Evolutionary conservation across 2,329 filamentous ascomycete genomes (phyloP).

Genomic region (Cladorrhinum sp.): DNA sequence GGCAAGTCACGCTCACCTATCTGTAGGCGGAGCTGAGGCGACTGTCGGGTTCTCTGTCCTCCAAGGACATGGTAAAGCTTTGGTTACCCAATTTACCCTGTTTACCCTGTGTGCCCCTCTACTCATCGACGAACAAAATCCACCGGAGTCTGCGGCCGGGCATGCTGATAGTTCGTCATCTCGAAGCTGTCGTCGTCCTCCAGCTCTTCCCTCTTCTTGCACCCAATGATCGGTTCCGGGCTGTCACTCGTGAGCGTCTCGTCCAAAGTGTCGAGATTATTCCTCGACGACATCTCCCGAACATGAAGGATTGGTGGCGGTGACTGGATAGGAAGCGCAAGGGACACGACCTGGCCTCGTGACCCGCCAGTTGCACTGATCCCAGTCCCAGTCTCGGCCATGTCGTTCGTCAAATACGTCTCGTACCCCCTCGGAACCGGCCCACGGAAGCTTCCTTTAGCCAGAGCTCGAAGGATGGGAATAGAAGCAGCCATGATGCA

Average conservation of each 20-base stretch:
- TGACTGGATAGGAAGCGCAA: background rate
- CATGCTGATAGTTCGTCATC: slow-evolving; percentile 17
- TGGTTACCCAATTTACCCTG: no score
- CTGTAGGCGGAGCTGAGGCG: no score
- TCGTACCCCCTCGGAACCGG: slow-evolving; percentile 13
- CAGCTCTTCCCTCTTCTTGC: slow-evolving; percentile 6
- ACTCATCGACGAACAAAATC: background rate
- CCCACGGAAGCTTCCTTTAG: slow-evolving; percentile 11
- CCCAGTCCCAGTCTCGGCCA: slow-evolving; percentile 10
- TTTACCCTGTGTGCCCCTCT: background rate
- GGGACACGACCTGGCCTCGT: slow-evolving; percentile 1
- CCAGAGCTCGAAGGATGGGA: slow-evolving; percentile 25
- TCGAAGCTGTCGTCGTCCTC: slow-evolving; percentile 22
- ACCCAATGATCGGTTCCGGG: slow-evolving; percentile 5
- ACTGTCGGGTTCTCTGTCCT: no score
- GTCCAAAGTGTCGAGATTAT: background rate
- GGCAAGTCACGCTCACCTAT: no score
- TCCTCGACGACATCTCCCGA: background rate
- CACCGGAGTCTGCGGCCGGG: background rate
- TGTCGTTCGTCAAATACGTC: slow-evolving; percentile 10
- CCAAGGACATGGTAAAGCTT: no score
- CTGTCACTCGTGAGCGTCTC: slow-evolving; percentile 12
- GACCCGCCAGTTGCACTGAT: background rate
- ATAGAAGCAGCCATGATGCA: slow-evolving; percentile 28
- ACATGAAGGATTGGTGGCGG: background rate